A percentile compares a stretch with the other conserved stretches of the same genome.
phyloP scores from a whole-genome alignment of 2,329 filamentous ascomycete genomes.

The Ophiostoma fasciatum region DNA sequence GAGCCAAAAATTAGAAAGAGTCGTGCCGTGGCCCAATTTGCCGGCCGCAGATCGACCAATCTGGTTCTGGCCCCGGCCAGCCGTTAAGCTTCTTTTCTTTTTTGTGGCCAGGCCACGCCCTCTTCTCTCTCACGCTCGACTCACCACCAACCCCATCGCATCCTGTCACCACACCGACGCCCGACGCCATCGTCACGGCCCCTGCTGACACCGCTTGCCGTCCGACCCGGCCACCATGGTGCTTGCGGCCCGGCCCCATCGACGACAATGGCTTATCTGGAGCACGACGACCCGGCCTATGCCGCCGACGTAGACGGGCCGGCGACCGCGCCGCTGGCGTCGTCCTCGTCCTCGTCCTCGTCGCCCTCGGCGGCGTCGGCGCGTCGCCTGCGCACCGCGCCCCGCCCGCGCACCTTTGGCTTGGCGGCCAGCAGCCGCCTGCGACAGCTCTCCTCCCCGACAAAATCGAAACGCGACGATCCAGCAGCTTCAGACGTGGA shows the following conservation, averaged over 20 bases:
- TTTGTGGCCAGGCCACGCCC: neutral
- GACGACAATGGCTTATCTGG: constrained; percentile 9
- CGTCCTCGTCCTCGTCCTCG: neutral
- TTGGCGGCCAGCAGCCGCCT: constrained; percentile 14
- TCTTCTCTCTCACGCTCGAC: neutral
- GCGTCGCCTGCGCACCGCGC: constrained; percentile 12
- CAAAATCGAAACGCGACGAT: constrained; percentile 17
- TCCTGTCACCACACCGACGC: no score
- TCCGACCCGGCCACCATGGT: constrained; percentile 4
- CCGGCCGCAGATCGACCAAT: no score
- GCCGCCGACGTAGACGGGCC: constrained; percentile 13
- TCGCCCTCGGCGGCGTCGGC: constrained; percentile 3
- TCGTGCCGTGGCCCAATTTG: no score
- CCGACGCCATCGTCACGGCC: no score
- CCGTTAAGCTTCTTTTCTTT: constrained; percentile 5
- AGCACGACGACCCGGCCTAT: constrained; percentile 14
- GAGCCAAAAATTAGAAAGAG: no score
- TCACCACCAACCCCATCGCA: no score
- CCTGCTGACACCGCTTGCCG: no score
- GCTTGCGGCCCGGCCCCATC: constrained; percentile 1
- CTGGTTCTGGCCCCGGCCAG: no score
- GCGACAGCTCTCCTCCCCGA: constrained; percentile 15
- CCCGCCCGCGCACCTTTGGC: constrained; percentile 13
- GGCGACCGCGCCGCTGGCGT: no score
- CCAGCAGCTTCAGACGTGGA: constrained; percentile 12